Conservation (phyloP, 345 rosid genomes). For the Acer negundo region DNA sequence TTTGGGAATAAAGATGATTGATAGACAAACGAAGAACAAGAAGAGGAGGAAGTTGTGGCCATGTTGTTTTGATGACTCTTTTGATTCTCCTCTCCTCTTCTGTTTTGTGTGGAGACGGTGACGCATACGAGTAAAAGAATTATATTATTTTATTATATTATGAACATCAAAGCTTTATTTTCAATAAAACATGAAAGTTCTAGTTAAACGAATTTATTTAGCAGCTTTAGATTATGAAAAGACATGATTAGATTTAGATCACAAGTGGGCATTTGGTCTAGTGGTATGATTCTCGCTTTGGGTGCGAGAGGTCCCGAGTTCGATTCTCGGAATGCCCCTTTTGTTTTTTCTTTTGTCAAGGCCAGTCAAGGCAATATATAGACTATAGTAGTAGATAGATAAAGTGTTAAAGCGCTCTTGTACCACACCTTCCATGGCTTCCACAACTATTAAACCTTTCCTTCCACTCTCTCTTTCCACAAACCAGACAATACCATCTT, state of each 20-base stretch:
- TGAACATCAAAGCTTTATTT: too few species aligned
- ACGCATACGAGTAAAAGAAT: too few species aligned
- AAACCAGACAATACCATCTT: constrained; percentile 21
- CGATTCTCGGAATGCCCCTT: constrained; percentile 19
- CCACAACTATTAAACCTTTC: constrained; percentile 30
- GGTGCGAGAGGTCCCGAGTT: constrained; percentile 75
- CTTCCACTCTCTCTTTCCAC: constrained; percentile 36
- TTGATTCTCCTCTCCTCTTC: too few species aligned
- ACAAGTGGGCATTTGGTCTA: constrained; percentile 70
- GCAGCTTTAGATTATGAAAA: too few species aligned
- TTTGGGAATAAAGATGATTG: constrained; percentile 34
- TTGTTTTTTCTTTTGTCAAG: neutral
- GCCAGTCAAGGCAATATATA: neutral
- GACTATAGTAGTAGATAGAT: neutral
- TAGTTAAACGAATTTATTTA: too few species aligned
- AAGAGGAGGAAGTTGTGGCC: too few species aligned
- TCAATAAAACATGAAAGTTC: too few species aligned
- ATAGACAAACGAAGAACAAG: neutral
- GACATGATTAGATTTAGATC: too few species aligned
- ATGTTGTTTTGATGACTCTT: too few species aligned
- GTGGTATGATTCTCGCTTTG: constrained; percentile 90
- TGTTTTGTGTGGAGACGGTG: too few species aligned
- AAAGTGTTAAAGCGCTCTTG: too few species aligned
- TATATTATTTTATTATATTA: too few species aligned
- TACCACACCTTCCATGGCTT: constrained; percentile 34